These are phyloP conservation scores for Zygotorulaspora danielsina DNA, from an alignment of 805 yeast species.

Conservation along the genomic window DNA sequence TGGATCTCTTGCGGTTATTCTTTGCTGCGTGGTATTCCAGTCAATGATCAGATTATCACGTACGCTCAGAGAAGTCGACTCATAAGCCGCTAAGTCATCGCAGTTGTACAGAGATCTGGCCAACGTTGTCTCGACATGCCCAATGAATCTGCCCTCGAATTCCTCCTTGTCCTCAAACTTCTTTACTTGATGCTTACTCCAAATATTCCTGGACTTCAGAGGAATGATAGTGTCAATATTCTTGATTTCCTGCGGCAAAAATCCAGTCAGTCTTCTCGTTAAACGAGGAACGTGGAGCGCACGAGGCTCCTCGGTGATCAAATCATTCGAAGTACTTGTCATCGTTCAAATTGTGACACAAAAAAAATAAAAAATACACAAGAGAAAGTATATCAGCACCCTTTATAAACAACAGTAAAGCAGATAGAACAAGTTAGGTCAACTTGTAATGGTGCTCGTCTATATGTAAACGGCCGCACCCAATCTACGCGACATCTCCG, in stretches of 20 bases:
- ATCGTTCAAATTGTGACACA: slow-evolving; percentile 11
- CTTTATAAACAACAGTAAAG: no score
- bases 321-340: slow-evolving; percentile 27
- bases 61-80: slow-evolving; percentile 74
- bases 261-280: slow-evolving; percentile 77
- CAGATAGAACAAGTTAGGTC: no score
- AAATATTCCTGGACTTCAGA: slow-evolving; percentile 63
- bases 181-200: slow-evolving; percentile 66
- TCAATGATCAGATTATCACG: slow-evolving; percentile 76
- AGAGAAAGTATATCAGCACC: background rate
- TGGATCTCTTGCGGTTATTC: slow-evolving; percentile 75
- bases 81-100: slow-evolving; percentile 89
- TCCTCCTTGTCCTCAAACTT: slow-evolving; percentile 48
- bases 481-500: no score
- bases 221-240: slow-evolving; percentile 81
- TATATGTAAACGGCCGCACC: no score
- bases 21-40: slow-evolving; percentile 93
- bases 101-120: slow-evolving; percentile 92
- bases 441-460: no score
- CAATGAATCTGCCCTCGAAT: slow-evolving; percentile 66
- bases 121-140: slow-evolving; percentile 84
- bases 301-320: slow-evolving; percentile 33
- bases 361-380: background rate
- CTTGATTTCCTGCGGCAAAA: slow-evolving; percentile 83
- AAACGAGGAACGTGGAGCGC: slow-evolving; percentile 44